These are phyloP conservation scores for Cryptosporidium baileyi DNA, from an alignment of 169 alveolate genomes.

Conservation along the genomic window DNA sequence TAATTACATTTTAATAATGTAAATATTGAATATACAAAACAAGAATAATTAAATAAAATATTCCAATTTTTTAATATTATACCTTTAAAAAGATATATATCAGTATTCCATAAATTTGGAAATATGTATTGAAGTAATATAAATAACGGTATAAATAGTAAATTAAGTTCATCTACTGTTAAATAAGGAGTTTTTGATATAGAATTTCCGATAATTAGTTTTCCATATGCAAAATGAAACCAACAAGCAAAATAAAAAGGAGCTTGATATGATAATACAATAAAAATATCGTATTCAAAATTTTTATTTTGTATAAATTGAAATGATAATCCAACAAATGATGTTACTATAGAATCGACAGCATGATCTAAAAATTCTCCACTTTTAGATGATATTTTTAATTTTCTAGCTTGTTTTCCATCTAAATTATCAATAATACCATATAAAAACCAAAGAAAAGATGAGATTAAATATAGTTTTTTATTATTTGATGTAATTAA, in stretches of 20 bases:
- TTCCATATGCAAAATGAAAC: constrained; percentile 59
- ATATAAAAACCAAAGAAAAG: constrained; percentile 38
- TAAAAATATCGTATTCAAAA: not conserved
- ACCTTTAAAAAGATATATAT: not conserved
- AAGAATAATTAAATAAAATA: constrained; percentile 4
- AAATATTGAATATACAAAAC: constrained; percentile 10
- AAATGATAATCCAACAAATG: constrained; percentile 45
- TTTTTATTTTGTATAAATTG: constrained; percentile 39
- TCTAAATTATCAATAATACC: constrained; percentile 69
- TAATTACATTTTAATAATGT: not conserved
- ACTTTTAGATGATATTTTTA: constrained; percentile 56
- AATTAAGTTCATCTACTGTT: constrained; percentile 67
- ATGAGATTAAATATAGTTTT: not conserved
- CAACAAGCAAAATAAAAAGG: constrained; percentile 67
- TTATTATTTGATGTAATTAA: not conserved
- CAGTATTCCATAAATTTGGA: constrained; percentile 31
- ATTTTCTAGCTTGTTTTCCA: constrained; percentile 72
- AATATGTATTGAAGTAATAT: constrained; percentile 15
- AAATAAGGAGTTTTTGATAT: constrained; percentile 19
- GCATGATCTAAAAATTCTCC: constrained; percentile 72
- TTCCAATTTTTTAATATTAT: constrained; percentile 4
- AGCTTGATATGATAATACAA: constrained; percentile 35
- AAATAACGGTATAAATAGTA: constrained; percentile 28
- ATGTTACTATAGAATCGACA: constrained; percentile 57
- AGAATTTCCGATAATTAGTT: constrained; percentile 44